Base-by-base conservation (phyloP, 352 stramenopile genomes). In the Phytophthora fragariae region DNA sequence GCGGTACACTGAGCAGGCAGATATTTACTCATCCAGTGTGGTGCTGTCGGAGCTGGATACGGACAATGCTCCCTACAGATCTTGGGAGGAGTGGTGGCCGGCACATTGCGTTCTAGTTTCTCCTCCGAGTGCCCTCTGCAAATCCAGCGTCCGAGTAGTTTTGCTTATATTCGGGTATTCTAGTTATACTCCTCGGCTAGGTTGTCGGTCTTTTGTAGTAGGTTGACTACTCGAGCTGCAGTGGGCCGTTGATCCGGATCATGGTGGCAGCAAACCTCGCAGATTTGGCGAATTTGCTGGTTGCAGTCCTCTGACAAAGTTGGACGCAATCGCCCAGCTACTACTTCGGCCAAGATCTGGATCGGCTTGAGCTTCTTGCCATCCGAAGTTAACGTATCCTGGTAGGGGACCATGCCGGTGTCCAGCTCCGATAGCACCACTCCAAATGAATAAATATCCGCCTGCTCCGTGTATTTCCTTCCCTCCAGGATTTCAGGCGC, bases 41-140 rank as follows among this genome's bases (percentile, higher is more conserved):
- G n/a, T n/a, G n/a, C n/a, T n/a, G n/a, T n/a, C n/a, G n/a, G n/a
- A n/a, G n/a, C n/a, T n/a, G n/a, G n/a, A n/a, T n/a, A n/a, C n/a
- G n/a, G n/a, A n/a, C n/a, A n/a, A n/a, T n/a, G n/a, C n/a, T n/a
- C n/a, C n/a, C n/a, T n/a, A n/a, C n/a, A n/a, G n/a, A n/a, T n/a
- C n/a, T n/a, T n/a, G n/a, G n/a, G n/a, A n/a, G n/a, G n/a, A n/a
- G n/a, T n/a, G n/a, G n/a, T n/a, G n/a, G n/a, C n/a, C n/a, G n/a
- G n/a, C n/a, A n/a, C n/a, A n/a, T n/a, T n/a, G 39, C 77, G 78
- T 24, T 82, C 84, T 5, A 80, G 31, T 2, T 90, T 89, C 60
- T 78, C 50, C 0, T 50, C 57, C 1, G 46, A 74, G 19, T 93
- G 83, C 56, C 84, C 86, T 27, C 31, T 57, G 3, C 66, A 55